Percentiles rank a stretch among this genome's conserved stretches.
Conservation (phyloP, 129 eudicot genomes). For the Deinandra increscens region DNA sequence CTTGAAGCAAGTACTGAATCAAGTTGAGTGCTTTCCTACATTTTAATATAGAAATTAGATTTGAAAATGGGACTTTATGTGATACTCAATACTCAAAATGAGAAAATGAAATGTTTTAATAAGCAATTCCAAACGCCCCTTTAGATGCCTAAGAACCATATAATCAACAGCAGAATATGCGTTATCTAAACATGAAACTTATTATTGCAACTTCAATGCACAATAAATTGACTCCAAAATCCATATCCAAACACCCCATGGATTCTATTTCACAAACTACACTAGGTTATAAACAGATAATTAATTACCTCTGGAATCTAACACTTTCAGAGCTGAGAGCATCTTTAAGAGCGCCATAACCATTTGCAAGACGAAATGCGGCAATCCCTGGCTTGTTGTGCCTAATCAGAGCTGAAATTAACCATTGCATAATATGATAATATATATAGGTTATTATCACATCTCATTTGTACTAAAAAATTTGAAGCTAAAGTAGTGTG, state of each 20-base stretch:
- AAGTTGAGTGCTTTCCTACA: constrained; percentile 91
- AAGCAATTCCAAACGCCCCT: no score
- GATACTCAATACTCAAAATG: no score
- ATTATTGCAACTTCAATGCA: no score
- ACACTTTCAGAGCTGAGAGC: constrained; percentile 75
- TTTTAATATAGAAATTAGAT: neutral
- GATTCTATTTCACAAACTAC: neutral
- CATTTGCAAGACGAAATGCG: constrained; percentile 88
- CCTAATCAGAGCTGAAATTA: constrained; percentile 67
- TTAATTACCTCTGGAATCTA: constrained; percentile 77
- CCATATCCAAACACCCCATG: neutral
- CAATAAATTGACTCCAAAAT: no score
- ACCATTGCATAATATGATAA: neutral
- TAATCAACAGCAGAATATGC: no score
- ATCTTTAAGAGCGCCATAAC: constrained; percentile 57
- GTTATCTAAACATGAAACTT: no score
- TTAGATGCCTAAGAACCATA: no score
- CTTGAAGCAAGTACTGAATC: constrained; percentile 66
- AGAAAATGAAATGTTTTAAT: no score
- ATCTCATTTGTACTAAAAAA: neutral
- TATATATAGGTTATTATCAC: neutral
- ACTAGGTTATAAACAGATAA: neutral
- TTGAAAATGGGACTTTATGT: neutral
- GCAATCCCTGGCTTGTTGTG: constrained; percentile 77
- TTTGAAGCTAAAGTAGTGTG: neutral